Evolutionary conservation across 805 yeast genomes (phyloP), one percentile per base, ranked within the genome.

Genomic region (Metschnikowia vanudenii): DNA sequence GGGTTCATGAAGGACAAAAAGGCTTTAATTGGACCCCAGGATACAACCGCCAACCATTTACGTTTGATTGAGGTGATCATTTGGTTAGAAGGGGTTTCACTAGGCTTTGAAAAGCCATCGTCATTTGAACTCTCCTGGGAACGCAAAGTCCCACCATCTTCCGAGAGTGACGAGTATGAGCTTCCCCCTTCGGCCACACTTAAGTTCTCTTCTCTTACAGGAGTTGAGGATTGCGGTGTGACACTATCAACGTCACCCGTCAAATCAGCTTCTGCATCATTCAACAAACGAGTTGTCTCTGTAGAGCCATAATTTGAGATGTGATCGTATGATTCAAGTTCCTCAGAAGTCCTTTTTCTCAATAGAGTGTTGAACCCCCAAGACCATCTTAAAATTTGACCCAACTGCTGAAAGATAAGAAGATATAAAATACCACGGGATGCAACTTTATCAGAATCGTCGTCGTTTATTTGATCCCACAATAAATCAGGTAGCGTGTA

Each of bases 361-460:
- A 86, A 67, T 49, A 86, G 69, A 29, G 78, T 82, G 60, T 86
- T 86, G 63, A 81, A 86, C 43, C 95, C 95, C 92, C 94, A 86
- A 26, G 88, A 81, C 94, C 95, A 86, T 62, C 94, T 77, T 48
- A 86, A 67, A 55, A 86, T 81, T 63, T 86, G 95, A 14, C 92
- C 94, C 61, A 86, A 76, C 62, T 86, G 95, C 65, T 86, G 95
- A 63, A 85, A 85, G 43, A 86, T 83, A 52, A 86, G 69, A 41
- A 86, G 66, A 61, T 86, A 86, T 47, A 86, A 68, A 33, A 86
- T 81, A 49, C 94, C 95, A 59, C 95, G 77, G 13, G 88, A 80
- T 1, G 92, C 91, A 34, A 86, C 80, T 57, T 82, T 80, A 54
- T 84, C 87, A 18, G 84, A 72, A 17, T 75, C 68, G 60, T 86